Evolutionary conservation across 2,329 filamentous ascomycete genomes (phyloP).

Genomic region (Colletotrichum eleusines): DNA sequence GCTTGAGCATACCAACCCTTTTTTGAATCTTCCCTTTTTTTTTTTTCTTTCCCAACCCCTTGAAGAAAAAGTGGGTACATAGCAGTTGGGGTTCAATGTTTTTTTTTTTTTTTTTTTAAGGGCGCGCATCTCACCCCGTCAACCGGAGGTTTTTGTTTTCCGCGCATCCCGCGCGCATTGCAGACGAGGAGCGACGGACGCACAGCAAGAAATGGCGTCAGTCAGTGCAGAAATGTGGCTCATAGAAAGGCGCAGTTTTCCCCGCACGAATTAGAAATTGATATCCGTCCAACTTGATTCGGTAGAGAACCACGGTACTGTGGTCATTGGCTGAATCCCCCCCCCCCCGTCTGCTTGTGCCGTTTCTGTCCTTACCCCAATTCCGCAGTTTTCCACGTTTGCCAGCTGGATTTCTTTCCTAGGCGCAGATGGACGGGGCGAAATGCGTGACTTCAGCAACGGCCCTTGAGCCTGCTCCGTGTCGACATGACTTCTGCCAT

Average conservation of each 20-base stretch:
- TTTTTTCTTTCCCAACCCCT: neutral
- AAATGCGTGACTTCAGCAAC: neutral
- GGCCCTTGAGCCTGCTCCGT: too few species aligned
- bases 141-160: slow-evolving; percentile 1
- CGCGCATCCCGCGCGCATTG: neutral
- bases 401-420: neutral
- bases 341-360: neutral
- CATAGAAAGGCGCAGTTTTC: slow-evolving; percentile 14
- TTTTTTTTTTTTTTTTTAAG: neutral
- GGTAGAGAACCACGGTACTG: slow-evolving; percentile 1
- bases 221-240: slow-evolving; percentile 7
- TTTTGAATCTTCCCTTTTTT: neutral
- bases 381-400: neutral
- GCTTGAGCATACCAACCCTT: too few species aligned
- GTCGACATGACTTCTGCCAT: neutral
- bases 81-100: slow-evolving; percentile 3
- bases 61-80: neutral
- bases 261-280: slow-evolving; percentile 25
- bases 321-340: neutral
- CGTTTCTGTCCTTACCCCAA: neutral
- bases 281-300: slow-evolving; percentile 23
- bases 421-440: neutral
- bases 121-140: neutral
- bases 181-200: neutral
- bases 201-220: slow-evolving; percentile 7